Evolutionary conservation across 2,329 filamentous ascomycete species (phyloP).

Genomic region (Arthrobotrys pseudoclavata): DNA sequence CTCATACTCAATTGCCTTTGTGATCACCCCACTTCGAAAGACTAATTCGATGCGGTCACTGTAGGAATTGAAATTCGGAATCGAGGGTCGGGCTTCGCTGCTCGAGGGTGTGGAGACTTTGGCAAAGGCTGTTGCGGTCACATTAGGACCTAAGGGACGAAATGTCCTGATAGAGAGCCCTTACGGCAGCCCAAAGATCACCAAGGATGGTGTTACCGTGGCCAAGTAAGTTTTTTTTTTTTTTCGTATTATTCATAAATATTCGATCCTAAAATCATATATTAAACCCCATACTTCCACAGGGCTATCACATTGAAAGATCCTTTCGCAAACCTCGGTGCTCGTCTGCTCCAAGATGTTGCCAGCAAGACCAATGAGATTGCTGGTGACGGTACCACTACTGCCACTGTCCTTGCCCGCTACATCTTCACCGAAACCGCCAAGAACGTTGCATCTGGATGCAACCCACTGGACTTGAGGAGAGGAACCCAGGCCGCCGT

Average conservation of each 20-base stretch:
- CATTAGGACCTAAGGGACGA: slow-evolving; percentile 95
- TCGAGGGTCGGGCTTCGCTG: slow-evolving; percentile 89
- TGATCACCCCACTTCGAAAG: slow-evolving; percentile 32
- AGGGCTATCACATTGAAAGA: slow-evolving; percentile 94
- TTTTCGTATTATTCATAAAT: neutral
- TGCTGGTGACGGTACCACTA: slow-evolving; percentile 98
- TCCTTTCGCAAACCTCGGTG: slow-evolving; percentile 99
- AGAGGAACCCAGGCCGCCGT: slow-evolving; percentile 97
- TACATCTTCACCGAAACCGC: slow-evolving; percentile 99
- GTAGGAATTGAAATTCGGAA: slow-evolving; percentile 97
- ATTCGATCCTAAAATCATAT: slow-evolving; percentile 19
- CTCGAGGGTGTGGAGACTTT: slow-evolving; percentile 96
- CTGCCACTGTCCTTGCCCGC: slow-evolving; percentile 94
- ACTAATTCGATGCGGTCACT: slow-evolving; percentile 42
- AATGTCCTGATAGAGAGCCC: slow-evolving; percentile 99
- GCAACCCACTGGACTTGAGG: slow-evolving; percentile 99
- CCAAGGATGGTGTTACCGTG: slow-evolving; percentile 85
- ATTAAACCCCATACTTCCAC: slow-evolving; percentile 60
- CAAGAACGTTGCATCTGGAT: slow-evolving; percentile 99
- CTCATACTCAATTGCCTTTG: slow-evolving; percentile 22
- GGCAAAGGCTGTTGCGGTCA: slow-evolving; percentile 94
- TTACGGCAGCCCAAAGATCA: slow-evolving; percentile 90
- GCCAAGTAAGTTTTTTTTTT: slow-evolving; percentile 67
- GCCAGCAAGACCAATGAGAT: slow-evolving; percentile 99
- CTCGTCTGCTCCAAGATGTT: slow-evolving; percentile 95